These are phyloP conservation scores for Orbilia oligospora DNA, from an alignment of 2,329 filamentous ascomycete species.

Conservation along the genomic window DNA sequence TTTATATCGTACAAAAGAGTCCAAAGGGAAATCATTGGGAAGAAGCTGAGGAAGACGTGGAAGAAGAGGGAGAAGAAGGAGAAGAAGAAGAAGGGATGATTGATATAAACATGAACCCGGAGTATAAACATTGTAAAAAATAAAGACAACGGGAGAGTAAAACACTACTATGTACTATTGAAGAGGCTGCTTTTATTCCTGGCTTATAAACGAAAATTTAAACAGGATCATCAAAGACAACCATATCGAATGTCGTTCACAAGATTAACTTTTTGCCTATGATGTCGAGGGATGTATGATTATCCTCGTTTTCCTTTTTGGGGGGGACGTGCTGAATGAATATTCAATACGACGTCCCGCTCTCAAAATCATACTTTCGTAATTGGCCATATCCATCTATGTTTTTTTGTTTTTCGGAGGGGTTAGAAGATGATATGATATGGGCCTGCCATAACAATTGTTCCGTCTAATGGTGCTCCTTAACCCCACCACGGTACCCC, in stretches of 20 bases:
- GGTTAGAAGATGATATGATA: conserved; percentile 11
- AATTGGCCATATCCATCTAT: conserved; percentile 14
- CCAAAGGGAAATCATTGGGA: conserved; percentile 11
- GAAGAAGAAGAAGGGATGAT: conserved; percentile 24
- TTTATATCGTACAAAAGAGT: conserved; percentile 59
- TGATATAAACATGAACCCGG: conserved; percentile 59
- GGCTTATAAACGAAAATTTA: background rate
- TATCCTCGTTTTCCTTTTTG: conserved; percentile 5
- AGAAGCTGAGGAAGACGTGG: background rate
- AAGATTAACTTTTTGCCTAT: conserved; percentile 36
- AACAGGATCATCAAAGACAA: background rate
- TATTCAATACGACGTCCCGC: conserved; percentile 3
- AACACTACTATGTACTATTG: conserved; percentile 58
- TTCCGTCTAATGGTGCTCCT: conserved; percentile 72
- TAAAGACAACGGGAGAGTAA: conserved; percentile 21
- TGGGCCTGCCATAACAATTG: conserved; percentile 14
- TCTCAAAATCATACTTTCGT: conserved; percentile 19
- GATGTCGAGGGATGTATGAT: conserved; percentile 19
- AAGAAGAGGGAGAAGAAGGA: background rate
- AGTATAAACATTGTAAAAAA: conserved; percentile 14
- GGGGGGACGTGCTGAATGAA: background rate
- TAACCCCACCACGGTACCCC: conserved; percentile 83
- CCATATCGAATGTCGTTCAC: conserved; percentile 17
- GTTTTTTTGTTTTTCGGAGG: background rate
- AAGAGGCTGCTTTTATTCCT: conserved; percentile 19